Base-by-base conservation (phyloP, 2,329 filamentous ascomycete species). In the Colletotrichum noveboracense region DNA sequence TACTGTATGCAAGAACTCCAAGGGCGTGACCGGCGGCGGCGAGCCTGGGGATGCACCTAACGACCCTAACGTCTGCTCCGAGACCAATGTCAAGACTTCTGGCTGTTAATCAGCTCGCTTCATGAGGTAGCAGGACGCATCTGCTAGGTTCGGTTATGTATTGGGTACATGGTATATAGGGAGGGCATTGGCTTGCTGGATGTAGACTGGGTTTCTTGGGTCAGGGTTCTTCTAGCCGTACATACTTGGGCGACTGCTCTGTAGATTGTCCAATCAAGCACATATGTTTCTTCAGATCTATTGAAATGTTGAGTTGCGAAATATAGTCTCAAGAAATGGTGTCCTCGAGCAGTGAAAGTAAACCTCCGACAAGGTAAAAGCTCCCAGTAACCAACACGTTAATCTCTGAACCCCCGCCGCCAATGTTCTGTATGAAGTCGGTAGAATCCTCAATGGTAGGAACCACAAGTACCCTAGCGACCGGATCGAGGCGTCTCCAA, bases 21-120 rank as follows among this genome's bases (percentile, higher is more conserved):
- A 80, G 58, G 85, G 86, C 61, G 84, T 84, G 68, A 73, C 78
- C 21, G 82, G 79, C 34, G 83, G 82, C 36, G 78, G 78, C 60
- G 84, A 87, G 81, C 85, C 85, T 10, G 66, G 66, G 3, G 43
- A 66, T 13, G 71, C 71, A 14, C 36, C 43, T 28, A 48, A 74
- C 4, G 71, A 74, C 13, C 71, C 71, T 12, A 74, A 36, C 4
- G 55, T 74, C 43, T 74, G 71, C 28, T 56, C 61, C 5, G 24
- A 70, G 48, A 66, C 60, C n/a, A 21, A 36, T n/a, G 71, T 74
- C 60, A n/a, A 74, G 71, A 70, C 71, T 9, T 74, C 71, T 36
- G 71, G 71, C 14, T 74, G 71, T 61, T 74, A 70, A 70, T 16
- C 16, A 43, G 9, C 56, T 9, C 18, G 16, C 4, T 16, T 13